Conservation (phyloP, 805 yeast species). For the Blastobotrys muscicola region DNA sequence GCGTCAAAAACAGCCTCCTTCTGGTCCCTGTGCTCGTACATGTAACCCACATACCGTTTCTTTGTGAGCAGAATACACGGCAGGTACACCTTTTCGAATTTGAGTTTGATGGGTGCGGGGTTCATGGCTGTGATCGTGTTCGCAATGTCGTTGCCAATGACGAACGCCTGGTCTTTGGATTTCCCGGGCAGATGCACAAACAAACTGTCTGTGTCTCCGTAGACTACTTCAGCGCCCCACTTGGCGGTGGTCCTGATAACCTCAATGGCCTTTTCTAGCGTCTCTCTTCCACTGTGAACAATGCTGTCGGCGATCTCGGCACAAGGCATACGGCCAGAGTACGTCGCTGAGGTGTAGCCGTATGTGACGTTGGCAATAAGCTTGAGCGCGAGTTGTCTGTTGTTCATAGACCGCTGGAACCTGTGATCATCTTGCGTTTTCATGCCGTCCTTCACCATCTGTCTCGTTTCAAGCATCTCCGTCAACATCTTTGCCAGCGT, state of each 20-base stretch:
- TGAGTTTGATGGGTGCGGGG: constrained; percentile 74
- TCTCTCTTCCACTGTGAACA: constrained; percentile 85
- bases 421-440: constrained; percentile 25
- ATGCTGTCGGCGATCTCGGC: constrained; percentile 92
- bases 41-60: constrained; percentile 84
- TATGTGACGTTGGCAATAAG: constrained; percentile 91
- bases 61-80: constrained; percentile 78
- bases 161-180: constrained; percentile 66
- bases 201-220: constrained; percentile 93
- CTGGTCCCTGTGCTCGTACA: constrained; percentile 54
- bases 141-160: constrained; percentile 64
- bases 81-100: constrained; percentile 87
- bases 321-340: constrained; percentile 95
- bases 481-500: constrained; percentile 72
- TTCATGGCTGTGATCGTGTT: constrained; percentile 48
- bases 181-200: constrained; percentile 87
- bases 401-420: constrained; percentile 47
- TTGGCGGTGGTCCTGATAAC: constrained; percentile 47
- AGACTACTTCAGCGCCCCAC: constrained; percentile 89
- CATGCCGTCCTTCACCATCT: constrained; percentile 72
- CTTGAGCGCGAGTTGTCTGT: constrained; percentile 79
- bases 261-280: constrained; percentile 59
- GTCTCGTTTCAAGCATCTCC: constrained; percentile 72
- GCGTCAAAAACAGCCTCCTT: constrained; percentile 72
- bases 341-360: constrained; percentile 91